Conservation (phyloP, 2,329 filamentous ascomycete species). For the Celoporthe dispersa region DNA sequence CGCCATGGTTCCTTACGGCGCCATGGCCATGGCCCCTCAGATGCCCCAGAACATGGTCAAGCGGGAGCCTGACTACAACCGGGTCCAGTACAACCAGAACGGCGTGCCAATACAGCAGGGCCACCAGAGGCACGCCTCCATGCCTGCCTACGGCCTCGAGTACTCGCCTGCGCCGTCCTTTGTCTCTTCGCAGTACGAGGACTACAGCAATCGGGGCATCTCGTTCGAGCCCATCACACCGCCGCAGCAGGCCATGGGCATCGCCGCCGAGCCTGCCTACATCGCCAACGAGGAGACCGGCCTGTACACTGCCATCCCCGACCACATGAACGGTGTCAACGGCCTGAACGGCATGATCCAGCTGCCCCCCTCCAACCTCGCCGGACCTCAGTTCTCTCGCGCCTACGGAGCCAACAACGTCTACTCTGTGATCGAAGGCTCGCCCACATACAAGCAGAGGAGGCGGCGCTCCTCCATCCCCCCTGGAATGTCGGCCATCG, state of each 20-base stretch:
- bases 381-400: slow-evolving; percentile 77
- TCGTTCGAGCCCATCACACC: slow-evolving; percentile 97
- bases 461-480: slow-evolving; percentile 92
- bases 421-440: slow-evolving; percentile 96
- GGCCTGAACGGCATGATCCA: slow-evolving; percentile 89
- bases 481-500: slow-evolving; percentile 71
- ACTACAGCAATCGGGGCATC: slow-evolving; percentile 94
- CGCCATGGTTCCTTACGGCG: slow-evolving; percentile 70
- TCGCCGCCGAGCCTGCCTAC: slow-evolving; percentile 89
- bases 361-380: slow-evolving; percentile 82
- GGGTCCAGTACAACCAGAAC: slow-evolving; percentile 89
- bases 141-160: slow-evolving; percentile 92
- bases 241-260: slow-evolving; percentile 82
- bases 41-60: slow-evolving; percentile 79
- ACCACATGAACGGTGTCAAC: slow-evolving; percentile 74
- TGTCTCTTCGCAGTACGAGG: slow-evolving; percentile 97
- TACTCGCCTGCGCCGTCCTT: slow-evolving; percentile 98
- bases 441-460: slow-evolving; percentile 97
- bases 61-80: slow-evolving; percentile 82
- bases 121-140: slow-evolving; percentile 95
- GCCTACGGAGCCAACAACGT: slow-evolving; percentile 77
- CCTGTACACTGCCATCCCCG: slow-evolving; percentile 91
- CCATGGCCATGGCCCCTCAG: slow-evolving; percentile 71
- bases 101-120: slow-evolving; percentile 81
- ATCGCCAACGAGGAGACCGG: slow-evolving; percentile 98